Percentiles rank a stretch among this genome's conserved stretches.
Conservation (phyloP, 495 filamentous ascomycete genomes). For the Tuber aestivum region DNA sequence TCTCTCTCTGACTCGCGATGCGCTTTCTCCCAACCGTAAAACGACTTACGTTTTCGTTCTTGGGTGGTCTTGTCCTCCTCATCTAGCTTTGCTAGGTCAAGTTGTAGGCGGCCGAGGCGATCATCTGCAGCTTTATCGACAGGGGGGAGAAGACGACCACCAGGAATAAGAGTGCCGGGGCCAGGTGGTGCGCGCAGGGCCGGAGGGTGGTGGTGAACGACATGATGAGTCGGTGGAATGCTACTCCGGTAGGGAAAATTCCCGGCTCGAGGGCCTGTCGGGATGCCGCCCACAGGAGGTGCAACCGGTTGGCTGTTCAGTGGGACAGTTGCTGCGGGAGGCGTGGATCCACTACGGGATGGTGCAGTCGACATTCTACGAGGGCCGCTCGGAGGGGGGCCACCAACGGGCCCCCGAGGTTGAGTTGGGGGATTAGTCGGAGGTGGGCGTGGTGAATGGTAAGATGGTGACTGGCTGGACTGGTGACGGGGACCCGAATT, state of each 20-base stretch:
- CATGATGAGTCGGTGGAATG: slow-evolving; percentile 23
- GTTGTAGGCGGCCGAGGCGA: slow-evolving; percentile 27
- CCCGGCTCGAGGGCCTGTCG: slow-evolving; percentile 40
- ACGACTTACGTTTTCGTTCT: slow-evolving; percentile 39
- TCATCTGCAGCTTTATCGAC: slow-evolving; percentile 41
- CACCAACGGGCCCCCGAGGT: slow-evolving; percentile 15
- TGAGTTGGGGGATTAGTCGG: slow-evolving; percentile 26
- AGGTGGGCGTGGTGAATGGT: slow-evolving; percentile 23
- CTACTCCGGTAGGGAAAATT: slow-evolving; percentile 43
- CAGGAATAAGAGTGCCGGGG: slow-evolving; percentile 36
- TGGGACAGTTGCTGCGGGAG: slow-evolving; percentile 10
- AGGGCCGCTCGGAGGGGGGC: slow-evolving; percentile 31
- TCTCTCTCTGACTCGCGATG: slow-evolving; percentile 40
- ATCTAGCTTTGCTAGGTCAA: slow-evolving; percentile 38
- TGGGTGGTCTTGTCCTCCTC: slow-evolving; percentile 36
- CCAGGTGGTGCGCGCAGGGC: slow-evolving; percentile 21
- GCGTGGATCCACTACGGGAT: slow-evolving; percentile 23
- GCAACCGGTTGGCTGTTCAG: slow-evolving; percentile 4
- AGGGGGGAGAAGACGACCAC: slow-evolving; percentile 35
- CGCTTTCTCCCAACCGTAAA: slow-evolving; percentile 38
- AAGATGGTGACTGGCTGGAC: slow-evolving; percentile 26
- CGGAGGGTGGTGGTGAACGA: slow-evolving; percentile 26
- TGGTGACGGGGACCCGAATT: slow-evolving; percentile 28
- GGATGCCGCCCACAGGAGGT: slow-evolving; percentile 27
- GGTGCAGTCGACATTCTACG: slow-evolving; percentile 28